Conservation (phyloP, 2,329 filamentous ascomycete species). For the Tolypocladium cylindrosporum region DNA sequence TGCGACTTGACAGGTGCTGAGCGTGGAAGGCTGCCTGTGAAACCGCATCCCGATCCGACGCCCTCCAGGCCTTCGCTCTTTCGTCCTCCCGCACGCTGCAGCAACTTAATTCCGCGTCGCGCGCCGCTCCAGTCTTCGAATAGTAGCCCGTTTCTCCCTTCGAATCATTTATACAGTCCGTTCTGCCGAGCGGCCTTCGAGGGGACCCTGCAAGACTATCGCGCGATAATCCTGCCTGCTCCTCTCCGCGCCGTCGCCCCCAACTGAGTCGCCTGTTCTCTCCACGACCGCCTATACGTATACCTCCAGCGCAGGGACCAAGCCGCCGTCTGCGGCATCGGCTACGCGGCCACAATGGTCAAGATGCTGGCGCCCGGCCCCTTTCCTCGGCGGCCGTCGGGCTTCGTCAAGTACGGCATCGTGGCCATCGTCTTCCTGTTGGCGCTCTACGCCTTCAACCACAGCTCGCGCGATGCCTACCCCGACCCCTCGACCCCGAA, state of each 20-base stretch:
- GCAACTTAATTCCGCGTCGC: neutral
- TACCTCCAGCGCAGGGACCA: neutral
- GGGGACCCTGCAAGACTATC: neutral
- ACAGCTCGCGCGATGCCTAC: constrained; percentile 9
- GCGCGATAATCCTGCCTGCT: neutral
- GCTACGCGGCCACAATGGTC: constrained; percentile 1
- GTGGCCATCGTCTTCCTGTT: constrained; percentile 24
- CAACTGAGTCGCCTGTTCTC: neutral
- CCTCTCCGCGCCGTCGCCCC: neutral
- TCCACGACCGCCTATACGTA: neutral
- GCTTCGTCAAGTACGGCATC: constrained; percentile 30
- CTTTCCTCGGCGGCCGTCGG: constrained; percentile 18
- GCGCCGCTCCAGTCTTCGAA: neutral
- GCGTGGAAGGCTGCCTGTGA: neutral
- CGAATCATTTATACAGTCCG: neutral
- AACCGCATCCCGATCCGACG: neutral
- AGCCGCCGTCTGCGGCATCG: neutral
- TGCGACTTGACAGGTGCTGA: neutral
- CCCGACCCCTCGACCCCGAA: neutral
- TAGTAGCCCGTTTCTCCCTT: neutral
- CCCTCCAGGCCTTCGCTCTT: neutral
- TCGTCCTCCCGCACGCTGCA: neutral
- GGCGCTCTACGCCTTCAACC: constrained; percentile 17
- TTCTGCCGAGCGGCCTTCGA: neutral
- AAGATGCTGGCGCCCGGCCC: constrained; percentile 6